These are phyloP conservation scores for Colletotrichum cereale DNA, from an alignment of 2,329 filamentous ascomycete genomes.

Conservation along the genomic window DNA sequence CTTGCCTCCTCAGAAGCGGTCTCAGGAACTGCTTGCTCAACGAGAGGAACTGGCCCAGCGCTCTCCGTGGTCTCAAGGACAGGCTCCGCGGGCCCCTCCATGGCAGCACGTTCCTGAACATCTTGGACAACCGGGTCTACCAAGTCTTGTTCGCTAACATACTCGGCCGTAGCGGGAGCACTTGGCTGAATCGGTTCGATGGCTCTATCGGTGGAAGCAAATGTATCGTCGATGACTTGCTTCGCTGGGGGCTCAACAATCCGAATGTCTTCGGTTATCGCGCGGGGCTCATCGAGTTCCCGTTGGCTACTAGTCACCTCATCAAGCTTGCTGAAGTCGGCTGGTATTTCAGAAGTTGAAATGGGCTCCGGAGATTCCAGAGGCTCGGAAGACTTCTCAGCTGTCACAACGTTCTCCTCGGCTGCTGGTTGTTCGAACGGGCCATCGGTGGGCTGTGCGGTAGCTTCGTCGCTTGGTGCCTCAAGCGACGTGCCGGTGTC, in stretches of 20 bases:
- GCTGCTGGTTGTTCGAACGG: neutral
- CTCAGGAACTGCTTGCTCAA: neutral
- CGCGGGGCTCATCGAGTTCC: neutral
- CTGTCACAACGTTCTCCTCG: neutral
- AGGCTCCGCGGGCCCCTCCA: constrained; percentile 25
- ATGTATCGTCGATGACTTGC: neutral
- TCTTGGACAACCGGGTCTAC: constrained; percentile 6
- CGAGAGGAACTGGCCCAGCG: neutral
- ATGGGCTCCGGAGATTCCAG: neutral
- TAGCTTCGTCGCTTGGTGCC: neutral
- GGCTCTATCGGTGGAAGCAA: neutral
- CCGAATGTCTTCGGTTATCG: no score
- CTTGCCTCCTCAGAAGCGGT: neutral
- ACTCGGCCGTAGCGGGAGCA: neutral
- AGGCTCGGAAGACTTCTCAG: neutral
- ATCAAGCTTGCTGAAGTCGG: neutral
- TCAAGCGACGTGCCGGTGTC: neutral
- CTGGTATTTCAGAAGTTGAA: neutral
- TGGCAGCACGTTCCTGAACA: constrained; percentile 20
- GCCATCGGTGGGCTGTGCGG: neutral
- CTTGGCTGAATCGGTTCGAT: neutral
- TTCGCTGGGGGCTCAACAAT: neutral
- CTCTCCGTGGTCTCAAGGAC: neutral
- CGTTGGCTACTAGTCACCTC: neutral
- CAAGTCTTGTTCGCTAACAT: neutral